Base-by-base conservation (phyloP, 192 early-diverging fungal genomes). In the Coemansia biformis region DNA sequence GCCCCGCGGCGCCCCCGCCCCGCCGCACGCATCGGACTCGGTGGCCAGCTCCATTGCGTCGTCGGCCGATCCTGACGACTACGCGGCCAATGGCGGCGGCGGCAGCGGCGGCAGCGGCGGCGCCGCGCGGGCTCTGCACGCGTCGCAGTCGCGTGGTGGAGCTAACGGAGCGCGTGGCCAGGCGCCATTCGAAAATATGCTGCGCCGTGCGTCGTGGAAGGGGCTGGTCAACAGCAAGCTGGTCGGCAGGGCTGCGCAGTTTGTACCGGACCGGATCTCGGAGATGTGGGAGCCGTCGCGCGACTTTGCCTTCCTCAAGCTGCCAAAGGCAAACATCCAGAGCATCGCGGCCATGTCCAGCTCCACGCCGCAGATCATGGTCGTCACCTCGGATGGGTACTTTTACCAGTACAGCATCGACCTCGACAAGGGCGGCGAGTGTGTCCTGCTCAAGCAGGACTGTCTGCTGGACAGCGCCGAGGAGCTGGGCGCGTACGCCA, bases 281-380 rank as follows among this genome's bases (percentile, higher is more conserved):
- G 92, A 96, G 47, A 91, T 97, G 43, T 96, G 87, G 86, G 94
- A 97, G 67, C 94, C 94, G 5, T 75, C 86, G 38, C 78, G 96
- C 8, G 91, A 99, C 63, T 99, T 96, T 76, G 92, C 91, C 8
- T 89, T 85, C 47, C 80, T 92, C 19, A 93, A 92, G 64, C 65
- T 97, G 18, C 93, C 93, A 14, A 74, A 77, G 30, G 65, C 82
- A 8, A 83, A 84, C 46, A 82, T 85, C 18, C 83, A 85, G 57
- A 86, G 86, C 52, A 66, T 87, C 10, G 83, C 87, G 14, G 87
- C 84, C 12, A 67, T 89, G 47, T 84, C 83, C 66, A 85, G 82
- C 46, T 82, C 79, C 2, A 77, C 82, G 2, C 84, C 84, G 17
- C 88, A 91, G 55, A 78, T 98, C 43, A 85, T 88, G 81, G 92